phyloP scores from a whole-genome alignment of 2,329 filamentous ascomycete species.

The Beauveria pseudobassiana region DNA sequence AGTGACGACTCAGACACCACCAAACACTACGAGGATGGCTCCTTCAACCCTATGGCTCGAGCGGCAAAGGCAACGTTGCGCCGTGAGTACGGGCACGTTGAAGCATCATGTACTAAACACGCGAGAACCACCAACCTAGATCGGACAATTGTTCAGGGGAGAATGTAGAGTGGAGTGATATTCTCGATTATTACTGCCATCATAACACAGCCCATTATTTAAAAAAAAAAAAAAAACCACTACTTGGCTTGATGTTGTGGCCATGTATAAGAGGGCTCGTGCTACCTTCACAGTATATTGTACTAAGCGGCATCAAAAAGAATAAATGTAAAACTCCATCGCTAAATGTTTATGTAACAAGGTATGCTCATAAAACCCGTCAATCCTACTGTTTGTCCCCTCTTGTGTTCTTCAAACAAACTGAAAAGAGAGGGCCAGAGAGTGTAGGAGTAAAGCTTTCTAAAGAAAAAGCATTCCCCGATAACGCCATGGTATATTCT shows the following conservation, averaged over 20 bases:
- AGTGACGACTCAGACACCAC: constrained; percentile 20
- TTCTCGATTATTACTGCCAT: background rate
- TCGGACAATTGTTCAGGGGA: background rate
- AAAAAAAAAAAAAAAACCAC: background rate
- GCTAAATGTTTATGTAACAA: too few relatives aligned
- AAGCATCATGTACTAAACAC: background rate
- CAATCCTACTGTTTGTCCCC: too few relatives aligned
- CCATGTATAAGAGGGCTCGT: background rate
- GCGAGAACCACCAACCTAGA: background rate
- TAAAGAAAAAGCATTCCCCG: constrained; percentile 6
- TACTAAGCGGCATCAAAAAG: too few relatives aligned
- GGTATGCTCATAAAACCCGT: too few relatives aligned
- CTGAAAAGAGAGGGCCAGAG: background rate
- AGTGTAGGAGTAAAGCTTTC: background rate
- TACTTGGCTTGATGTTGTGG: background rate
- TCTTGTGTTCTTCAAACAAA: too few relatives aligned
- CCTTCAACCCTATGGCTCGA: constrained; percentile 28
- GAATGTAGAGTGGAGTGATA: background rate
- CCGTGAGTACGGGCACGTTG: constrained; percentile 8
- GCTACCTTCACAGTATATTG: background rate
- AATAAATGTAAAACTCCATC: too few relatives aligned
- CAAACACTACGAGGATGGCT: constrained; percentile 32
- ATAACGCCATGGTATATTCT: constrained; percentile 6
- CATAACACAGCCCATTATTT: background rate
- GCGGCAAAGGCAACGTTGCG: constrained; percentile 12